Conservation (phyloP, 164 flowering plant species). For the Chloranthus sessilifolius region DNA sequence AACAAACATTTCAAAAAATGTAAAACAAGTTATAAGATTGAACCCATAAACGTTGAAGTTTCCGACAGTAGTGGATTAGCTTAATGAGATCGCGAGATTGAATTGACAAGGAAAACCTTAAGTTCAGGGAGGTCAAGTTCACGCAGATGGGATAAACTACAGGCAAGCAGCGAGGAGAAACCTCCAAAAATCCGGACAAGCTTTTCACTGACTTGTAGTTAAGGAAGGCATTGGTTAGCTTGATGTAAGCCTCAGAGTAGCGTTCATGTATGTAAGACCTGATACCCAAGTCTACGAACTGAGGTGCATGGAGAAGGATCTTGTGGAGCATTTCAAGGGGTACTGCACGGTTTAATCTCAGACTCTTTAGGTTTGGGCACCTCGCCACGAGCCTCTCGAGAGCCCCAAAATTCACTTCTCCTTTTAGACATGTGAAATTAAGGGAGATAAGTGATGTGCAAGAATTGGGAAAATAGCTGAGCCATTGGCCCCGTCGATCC, state of each 20-base stretch:
- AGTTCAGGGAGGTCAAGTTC: slow-evolving; percentile 63
- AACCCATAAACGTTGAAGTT: slow-evolving; percentile 83
- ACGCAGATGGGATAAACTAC: slow-evolving; percentile 54
- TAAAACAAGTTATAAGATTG: slow-evolving; percentile 12
- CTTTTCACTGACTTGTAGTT: slow-evolving; percentile 55
- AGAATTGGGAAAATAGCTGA: slow-evolving; percentile 68
- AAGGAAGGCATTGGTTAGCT: slow-evolving; percentile 27
- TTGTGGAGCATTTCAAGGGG: slow-evolving; percentile 54
- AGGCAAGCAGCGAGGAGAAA: slow-evolving; percentile 42
- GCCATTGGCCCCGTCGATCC: slow-evolving; percentile 75
- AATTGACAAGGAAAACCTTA: slow-evolving; percentile 75
- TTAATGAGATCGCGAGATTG: slow-evolving; percentile 42
- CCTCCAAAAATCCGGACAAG: slow-evolving; percentile 82
- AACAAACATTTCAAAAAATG: too few species aligned
- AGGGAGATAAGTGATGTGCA: slow-evolving; percentile 72
- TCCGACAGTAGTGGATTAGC: slow-evolving; percentile 53
- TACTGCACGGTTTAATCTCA: slow-evolving; percentile 61
- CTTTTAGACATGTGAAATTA: slow-evolving; percentile 79
- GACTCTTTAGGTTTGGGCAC: slow-evolving; percentile 57
- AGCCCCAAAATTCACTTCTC: slow-evolving; percentile 57
- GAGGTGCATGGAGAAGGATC: slow-evolving; percentile 61
- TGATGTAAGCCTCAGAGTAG: slow-evolving; percentile 34
- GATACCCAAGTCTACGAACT: slow-evolving; percentile 60
- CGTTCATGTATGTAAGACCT: slow-evolving; percentile 55
- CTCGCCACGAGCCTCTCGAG: slow-evolving; percentile 84